Base-by-base conservation (phyloP, 805 yeast species). In the Kazachstania africana region DNA sequence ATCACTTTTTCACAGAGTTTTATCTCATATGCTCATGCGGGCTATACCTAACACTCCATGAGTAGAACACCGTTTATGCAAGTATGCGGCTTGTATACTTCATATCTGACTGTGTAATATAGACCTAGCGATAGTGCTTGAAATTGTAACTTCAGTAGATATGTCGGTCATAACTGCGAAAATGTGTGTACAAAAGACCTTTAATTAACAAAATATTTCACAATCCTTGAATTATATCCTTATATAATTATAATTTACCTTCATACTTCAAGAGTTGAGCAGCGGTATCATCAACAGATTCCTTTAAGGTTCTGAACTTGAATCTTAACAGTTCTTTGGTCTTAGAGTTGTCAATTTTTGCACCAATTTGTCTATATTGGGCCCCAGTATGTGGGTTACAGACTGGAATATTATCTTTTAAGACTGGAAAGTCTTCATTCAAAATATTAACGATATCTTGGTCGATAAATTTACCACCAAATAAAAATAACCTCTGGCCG, bases 391-490 rank as follows among this genome's bases (percentile, higher is more conserved):
- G 48, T 9, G 68, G 65, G 18, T 48, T 44, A 13, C 66, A 67
- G 8, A 39, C 33, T 8, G 73, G 62, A 26, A 71, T 50, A 38
- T 62, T 62, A n/a, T 63, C 68, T 29, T 48, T 49, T 35, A 66
- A 53, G 38, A 59, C 45, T 5, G 71, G 69, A 49, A 68, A 60
- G 6, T 60, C 47, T 16, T 56, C 49, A 38, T 52, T 50, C 24
- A 63, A 18, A 9, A 48, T 36, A 32, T 50, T 42, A 10, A 51
- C 33, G 6, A 60, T 32, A 3, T 33, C 35, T 35, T 55, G 58
- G 23, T 40, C 34, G 15, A 44, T 39, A 34, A 51, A 46, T 24
- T 36, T 36, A 28, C 44, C 54, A 12, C 35, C 41, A 9, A 42
- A 24, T 20, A 50, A 28, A 12, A 48, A 26, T 22, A 62, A 45